Evolutionary conservation across 2,329 filamentous ascomycete genomes (phyloP).

Genomic region (Penicillium brevicompactum): DNA sequence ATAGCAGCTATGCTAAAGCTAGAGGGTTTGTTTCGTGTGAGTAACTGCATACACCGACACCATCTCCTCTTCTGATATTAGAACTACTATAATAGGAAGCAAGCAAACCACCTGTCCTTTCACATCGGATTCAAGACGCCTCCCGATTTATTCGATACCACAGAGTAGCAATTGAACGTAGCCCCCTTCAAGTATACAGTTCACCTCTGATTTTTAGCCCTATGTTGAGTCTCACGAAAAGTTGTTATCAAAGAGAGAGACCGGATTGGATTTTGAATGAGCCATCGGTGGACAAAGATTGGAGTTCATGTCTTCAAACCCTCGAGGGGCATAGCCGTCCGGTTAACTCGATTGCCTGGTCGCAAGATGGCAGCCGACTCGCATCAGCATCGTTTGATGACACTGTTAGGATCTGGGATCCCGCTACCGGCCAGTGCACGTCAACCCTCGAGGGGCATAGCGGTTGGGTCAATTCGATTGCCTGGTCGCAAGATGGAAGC

Average conservation of each 20-base stretch:
- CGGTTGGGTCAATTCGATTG: constrained; percentile 1
- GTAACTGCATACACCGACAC: background rate
- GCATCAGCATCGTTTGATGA: constrained; percentile 24
- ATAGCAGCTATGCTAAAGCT: constrained; percentile 13
- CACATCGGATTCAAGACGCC: constrained; percentile 22
- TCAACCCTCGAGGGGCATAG: constrained; percentile 8
- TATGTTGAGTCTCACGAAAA: background rate
- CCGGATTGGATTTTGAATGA: constrained; percentile 9
- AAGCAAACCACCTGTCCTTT: background rate
- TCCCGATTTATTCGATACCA: constrained; percentile 29
- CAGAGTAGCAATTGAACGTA: constrained; percentile 24
- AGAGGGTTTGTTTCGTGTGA: constrained; percentile 14
- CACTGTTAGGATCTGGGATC: constrained; percentile 17
- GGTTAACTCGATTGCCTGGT: constrained; percentile 21
- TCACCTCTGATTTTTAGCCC: constrained; percentile 32
- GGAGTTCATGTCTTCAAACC: constrained; percentile 16
- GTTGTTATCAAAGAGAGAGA: background rate
- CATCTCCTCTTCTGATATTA: background rate
- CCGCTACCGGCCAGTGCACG: background rate
- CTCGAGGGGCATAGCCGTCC: constrained; percentile 13
- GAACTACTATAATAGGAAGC: background rate
- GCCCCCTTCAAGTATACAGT: constrained; percentile 32
- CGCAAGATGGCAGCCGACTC: constrained; percentile 14
- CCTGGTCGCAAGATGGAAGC: constrained; percentile 11
- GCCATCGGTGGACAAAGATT: constrained; percentile 5